phyloP scores from a whole-genome alignment of 2,329 filamentous ascomycete genomes.

The Alternaria brassicae region DNA sequence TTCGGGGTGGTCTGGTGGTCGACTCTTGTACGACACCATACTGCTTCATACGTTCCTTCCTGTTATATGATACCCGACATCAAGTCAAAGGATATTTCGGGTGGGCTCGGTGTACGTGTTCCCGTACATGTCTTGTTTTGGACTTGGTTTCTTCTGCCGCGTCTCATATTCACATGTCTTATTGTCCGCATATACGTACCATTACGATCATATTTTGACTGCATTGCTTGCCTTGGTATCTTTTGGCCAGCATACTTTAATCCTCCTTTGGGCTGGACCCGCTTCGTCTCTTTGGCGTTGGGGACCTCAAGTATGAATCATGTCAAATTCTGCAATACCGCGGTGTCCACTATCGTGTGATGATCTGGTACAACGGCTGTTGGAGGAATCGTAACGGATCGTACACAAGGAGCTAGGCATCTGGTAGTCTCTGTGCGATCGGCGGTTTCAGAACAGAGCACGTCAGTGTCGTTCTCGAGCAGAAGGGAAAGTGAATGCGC shows the following conservation, averaged over 20 bases:
- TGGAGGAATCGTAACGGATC: neutral
- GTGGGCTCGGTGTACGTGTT: conserved; percentile 26
- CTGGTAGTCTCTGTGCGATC: neutral
- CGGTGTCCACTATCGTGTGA: neutral
- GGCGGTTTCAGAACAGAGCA: neutral
- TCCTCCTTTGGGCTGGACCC: conserved; percentile 38
- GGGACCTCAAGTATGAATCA: conserved; percentile 23
- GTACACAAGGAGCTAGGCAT: neutral
- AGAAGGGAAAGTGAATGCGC: conserved; percentile 1
- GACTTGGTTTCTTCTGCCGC: neutral
- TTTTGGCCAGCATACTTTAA: conserved; percentile 34
- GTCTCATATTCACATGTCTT: conserved; percentile 17
- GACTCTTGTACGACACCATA: conserved; percentile 17
- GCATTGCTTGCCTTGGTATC: conserved; percentile 27
- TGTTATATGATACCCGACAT: conserved; percentile 34
- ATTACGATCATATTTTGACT: conserved; percentile 18
- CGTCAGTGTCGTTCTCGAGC: neutral
- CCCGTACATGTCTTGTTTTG: conserved; percentile 21
- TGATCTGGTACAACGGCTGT: conserved; percentile 7
- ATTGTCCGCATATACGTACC: conserved; percentile 18
- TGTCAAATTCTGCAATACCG: conserved; percentile 4
- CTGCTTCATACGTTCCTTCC: conserved; percentile 16
- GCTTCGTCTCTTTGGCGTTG: conserved; percentile 23
- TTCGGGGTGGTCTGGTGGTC: neutral
- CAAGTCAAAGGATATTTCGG: conserved; percentile 25